These are phyloP conservation scores for Suillus hirtellus DNA, from an alignment of 768 basidiomycete species.

Conservation along the genomic window DNA sequence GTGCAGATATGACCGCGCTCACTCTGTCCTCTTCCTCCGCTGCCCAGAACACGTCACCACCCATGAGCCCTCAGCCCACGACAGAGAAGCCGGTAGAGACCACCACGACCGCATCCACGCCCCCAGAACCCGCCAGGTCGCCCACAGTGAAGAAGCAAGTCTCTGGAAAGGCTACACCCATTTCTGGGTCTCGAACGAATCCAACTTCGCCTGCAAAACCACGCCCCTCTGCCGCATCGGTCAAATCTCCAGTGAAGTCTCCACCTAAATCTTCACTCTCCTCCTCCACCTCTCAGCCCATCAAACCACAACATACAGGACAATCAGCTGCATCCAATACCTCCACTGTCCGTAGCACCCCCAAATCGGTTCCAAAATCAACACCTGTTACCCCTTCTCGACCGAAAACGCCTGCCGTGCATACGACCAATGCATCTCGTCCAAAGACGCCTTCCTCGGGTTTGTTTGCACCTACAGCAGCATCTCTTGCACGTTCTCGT, in stretches of 20 bases:
- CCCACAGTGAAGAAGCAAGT: constrained; percentile 21
- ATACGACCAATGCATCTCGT: constrained; percentile 28
- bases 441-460: constrained; percentile 68
- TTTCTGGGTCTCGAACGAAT: constrained; percentile 21
- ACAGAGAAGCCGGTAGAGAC: constrained; percentile 26
- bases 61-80: constrained; percentile 33
- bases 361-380: constrained; percentile 25
- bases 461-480: constrained; percentile 80
- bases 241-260: constrained; percentile 25
- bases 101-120: constrained; percentile 19
- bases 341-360: constrained; percentile 29
- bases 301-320: constrained; percentile 43
- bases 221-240: constrained; percentile 21
- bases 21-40: constrained; percentile 37
- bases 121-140: constrained; percentile 24
- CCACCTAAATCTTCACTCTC: constrained; percentile 34
- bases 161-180: constrained; percentile 24
- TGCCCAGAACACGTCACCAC: constrained; percentile 19
- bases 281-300: constrained; percentile 38
- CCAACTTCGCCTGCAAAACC: constrained; percentile 32
- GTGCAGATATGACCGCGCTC: constrained; percentile 34
- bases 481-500: constrained; percentile 72
- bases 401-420: constrained; percentile 37
- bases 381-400: constrained; percentile 35
- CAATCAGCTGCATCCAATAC: constrained; percentile 38